phyloP scores from a whole-genome alignment of 805 yeast genomes.

The Saccharomycopsis malanga region DNA sequence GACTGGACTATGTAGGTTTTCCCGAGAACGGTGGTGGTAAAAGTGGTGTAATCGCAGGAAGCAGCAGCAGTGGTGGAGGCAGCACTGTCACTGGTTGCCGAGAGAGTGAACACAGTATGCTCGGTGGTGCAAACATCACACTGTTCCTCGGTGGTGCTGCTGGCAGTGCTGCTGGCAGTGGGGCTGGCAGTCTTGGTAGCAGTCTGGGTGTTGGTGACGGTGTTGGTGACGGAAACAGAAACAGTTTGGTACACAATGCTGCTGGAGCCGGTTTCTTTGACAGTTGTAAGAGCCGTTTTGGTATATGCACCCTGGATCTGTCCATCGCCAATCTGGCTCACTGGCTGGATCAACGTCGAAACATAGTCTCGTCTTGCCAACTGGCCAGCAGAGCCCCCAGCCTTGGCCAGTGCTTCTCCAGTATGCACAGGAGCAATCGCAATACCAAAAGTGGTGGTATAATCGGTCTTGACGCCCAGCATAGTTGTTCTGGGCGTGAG shows the following conservation, averaged over 20 bases:
- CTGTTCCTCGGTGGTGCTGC: slow-evolving; percentile 20
- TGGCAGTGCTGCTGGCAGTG: slow-evolving; percentile 13
- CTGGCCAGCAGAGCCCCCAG: slow-evolving; percentile 10
- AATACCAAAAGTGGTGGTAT: slow-evolving; percentile 35
- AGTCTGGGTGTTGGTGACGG: slow-evolving; percentile 25
- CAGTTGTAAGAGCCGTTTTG: slow-evolving; percentile 23
- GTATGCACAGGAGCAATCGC: slow-evolving; percentile 33
- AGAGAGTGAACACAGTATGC: slow-evolving; percentile 21
- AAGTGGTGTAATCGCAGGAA: slow-evolving; percentile 16
- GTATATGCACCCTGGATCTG: slow-evolving; percentile 27
- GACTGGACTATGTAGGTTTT: slow-evolving; percentile 20
- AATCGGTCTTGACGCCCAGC: slow-evolving; percentile 32
- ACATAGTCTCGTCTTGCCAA: slow-evolving; percentile 22
- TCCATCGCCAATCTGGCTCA: slow-evolving; percentile 22
- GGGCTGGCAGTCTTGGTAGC: slow-evolving; percentile 22
- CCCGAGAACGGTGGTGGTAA: slow-evolving; percentile 16
- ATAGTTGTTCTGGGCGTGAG: slow-evolving; percentile 36
- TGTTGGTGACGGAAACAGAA: slow-evolving; percentile 16
- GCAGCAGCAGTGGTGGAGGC: slow-evolving; percentile 1
- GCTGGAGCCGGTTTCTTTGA: slow-evolving; percentile 15
- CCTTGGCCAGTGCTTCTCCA: slow-evolving; percentile 20
- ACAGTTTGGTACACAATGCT: slow-evolving; percentile 15
- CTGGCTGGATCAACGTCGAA: slow-evolving; percentile 25
- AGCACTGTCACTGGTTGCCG: slow-evolving; percentile 1
- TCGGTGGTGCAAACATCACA: slow-evolving; percentile 18